Conservation (phyloP, 75 land plant genomes). For the Sequoia sempervirens region DNA sequence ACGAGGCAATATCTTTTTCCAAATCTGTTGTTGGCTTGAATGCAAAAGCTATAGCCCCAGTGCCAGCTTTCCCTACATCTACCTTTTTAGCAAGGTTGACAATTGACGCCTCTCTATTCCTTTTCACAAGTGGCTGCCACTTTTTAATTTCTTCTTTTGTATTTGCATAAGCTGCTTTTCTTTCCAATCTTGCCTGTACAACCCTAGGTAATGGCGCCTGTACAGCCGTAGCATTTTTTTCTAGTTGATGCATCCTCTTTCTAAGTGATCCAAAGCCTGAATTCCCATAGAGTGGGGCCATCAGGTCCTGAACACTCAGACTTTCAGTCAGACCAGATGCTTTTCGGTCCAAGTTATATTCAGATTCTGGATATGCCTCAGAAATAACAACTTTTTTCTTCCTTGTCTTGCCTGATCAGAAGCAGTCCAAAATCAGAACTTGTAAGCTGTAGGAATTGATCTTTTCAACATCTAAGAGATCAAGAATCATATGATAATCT, state of each 20-base stretch:
- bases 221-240: slow-evolving; percentile 40
- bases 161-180: slow-evolving; percentile 67
- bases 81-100: slow-evolving; percentile 51
- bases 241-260: slow-evolving; percentile 62
- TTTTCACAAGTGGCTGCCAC: slow-evolving; percentile 86
- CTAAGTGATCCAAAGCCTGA: slow-evolving; percentile 62
- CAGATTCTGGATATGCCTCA: slow-evolving; percentile 67
- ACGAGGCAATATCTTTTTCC: slow-evolving; percentile 69
- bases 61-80: slow-evolving; percentile 36
- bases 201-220: slow-evolving; percentile 72
- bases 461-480: not conserved
- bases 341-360: slow-evolving; percentile 45
- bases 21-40: slow-evolving; percentile 70
- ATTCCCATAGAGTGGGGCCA: slow-evolving; percentile 60
- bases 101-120: slow-evolving; percentile 86
- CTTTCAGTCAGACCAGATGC: slow-evolving; percentile 15
- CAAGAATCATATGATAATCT: not conserved
- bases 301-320: slow-evolving; percentile 64
- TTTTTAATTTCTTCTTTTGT: slow-evolving; percentile 73
- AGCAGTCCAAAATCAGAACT: slow-evolving; percentile 11
- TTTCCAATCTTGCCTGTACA: slow-evolving; percentile 53
- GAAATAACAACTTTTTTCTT: slow-evolving; percentile 34
- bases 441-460: not conserved
- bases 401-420: slow-evolving; percentile 27
- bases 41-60: slow-evolving; percentile 66